Evolutionary conservation across 2,329 filamentous ascomycete species (phyloP), one percentile per base, ranked within the genome.

Genomic region (Pyrenophora seminiperda): DNA sequence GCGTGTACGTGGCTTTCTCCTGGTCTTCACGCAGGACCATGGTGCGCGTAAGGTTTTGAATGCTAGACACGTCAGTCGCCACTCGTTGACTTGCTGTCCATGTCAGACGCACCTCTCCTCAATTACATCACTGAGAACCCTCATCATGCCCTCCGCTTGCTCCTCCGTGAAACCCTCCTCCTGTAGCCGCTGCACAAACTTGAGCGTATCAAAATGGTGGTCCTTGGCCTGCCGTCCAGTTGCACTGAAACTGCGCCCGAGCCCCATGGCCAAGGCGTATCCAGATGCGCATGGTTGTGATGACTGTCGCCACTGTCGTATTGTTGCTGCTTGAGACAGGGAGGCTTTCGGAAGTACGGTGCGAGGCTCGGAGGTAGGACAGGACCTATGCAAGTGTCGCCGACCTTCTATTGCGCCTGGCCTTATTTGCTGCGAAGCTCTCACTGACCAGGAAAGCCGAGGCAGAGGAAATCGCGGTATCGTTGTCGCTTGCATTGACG

Each of bases 141-240:
- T 90, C 94, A 99, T 97, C 89, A 97, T 94, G n/a, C 94, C 93
- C 19, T 91, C 91, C 2, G 92, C 87, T 75, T 99, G 94, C 62
- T 92, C 89, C 73, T 97, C 93, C 18, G 91, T 96, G 73, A 97
- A 97, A 0, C 94, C 94, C 72, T 99, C 94, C 60, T 84, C 84
- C 73, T 93, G 87, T 32, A 99, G 79, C 43, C 90, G 83, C 76
- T 96, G 90, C 31, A 99, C 92, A 71, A 99, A 96, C 77, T 96
- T 97, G 55, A 99, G 83, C 1, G 94, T 99, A 75, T 99, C 94
- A 71, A 99, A 99, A 75, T 99, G 92, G 74, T 99, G 94, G 66
- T 97, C 92, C 58, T 89, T 84, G 43, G 73, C 71, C 41, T 77
- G 81, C 30, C 75, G 66, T 2, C 83, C 71, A 1, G 90, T 88